phyloP scores from a whole-genome alignment of 225 moss, liverwort and hornwort genomes.

The Straminergon stramineum region DNA sequence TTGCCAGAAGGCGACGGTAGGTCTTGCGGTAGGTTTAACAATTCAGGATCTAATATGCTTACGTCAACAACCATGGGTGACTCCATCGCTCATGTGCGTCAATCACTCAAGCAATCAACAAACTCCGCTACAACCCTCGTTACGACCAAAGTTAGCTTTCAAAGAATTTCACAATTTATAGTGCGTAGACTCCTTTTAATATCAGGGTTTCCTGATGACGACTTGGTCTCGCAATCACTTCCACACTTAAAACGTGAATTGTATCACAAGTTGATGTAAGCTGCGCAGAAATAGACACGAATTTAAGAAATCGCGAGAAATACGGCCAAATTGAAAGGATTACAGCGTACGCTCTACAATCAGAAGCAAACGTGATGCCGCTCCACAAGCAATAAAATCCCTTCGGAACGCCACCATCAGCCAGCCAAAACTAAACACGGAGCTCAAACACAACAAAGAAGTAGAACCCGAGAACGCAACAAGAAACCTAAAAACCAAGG shows the following conservation, averaged over 20 bases:
- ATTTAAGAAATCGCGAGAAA: neutral
- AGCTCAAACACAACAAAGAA: neutral
- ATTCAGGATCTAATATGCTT: constrained; percentile 62
- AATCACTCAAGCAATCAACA: neutral
- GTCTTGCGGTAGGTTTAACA: constrained; percentile 59
- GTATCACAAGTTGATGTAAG: neutral
- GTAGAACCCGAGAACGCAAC: neutral
- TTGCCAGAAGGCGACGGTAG: constrained; percentile 40
- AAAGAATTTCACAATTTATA: neutral
- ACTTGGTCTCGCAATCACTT: neutral
- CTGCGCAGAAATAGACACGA: constrained; percentile 1
- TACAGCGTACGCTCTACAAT: neutral
- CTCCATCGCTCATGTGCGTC: constrained; percentile 67
- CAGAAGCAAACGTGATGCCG: neutral
- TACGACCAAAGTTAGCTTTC: neutral
- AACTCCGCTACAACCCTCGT: neutral
- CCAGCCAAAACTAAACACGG: neutral
- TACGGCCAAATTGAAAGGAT: neutral
- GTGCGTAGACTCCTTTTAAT: neutral
- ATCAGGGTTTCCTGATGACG: neutral
- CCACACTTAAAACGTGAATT: neutral
- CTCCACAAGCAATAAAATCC: neutral
- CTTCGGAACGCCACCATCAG: neutral
- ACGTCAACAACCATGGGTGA: constrained; percentile 61
- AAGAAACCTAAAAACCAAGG: neutral